Percentiles rank a stretch among this genome's conserved stretches.
Conservation (phyloP, 2,329 filamentous ascomycete species). For the Apiospora koreana region DNA sequence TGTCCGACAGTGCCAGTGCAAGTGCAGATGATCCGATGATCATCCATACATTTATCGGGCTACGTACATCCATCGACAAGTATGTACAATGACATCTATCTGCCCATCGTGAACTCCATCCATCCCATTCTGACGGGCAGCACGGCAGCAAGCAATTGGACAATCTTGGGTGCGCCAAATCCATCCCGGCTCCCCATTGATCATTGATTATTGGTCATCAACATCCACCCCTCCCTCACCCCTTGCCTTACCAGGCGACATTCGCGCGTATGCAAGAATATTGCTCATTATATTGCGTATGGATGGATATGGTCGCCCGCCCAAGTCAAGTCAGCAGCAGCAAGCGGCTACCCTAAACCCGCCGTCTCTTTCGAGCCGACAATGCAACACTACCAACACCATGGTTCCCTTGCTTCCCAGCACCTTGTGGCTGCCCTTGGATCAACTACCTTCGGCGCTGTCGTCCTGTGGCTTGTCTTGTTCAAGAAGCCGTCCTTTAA, state of each 20-base stretch:
- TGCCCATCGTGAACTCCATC: background rate
- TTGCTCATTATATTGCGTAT: background rate
- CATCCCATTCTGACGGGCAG: background rate
- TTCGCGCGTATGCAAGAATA: background rate
- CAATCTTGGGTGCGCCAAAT: background rate
- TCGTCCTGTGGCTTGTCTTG: background rate
- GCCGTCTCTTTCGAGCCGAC: background rate
- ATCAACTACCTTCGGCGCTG: background rate
- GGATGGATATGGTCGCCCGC: background rate
- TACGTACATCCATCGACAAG: background rate
- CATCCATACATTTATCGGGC: too few species aligned
- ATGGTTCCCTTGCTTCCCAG: conserved; percentile 5
- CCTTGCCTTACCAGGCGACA: conserved; percentile 6
- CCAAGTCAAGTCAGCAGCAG: background rate
- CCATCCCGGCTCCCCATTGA: background rate
- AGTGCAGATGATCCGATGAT: background rate
- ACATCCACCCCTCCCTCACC: too few species aligned
- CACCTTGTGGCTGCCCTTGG: background rate
- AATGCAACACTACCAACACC: conserved; percentile 1
- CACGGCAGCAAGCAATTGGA: background rate
- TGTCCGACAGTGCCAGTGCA: background rate
- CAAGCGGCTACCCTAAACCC: background rate
- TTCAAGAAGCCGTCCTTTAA: background rate
- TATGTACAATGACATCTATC: too few species aligned
- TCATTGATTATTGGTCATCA: background rate